These are phyloP conservation scores for Kandelia obovata DNA, from an alignment of 345 rosid species.

Conservation along the genomic window DNA sequence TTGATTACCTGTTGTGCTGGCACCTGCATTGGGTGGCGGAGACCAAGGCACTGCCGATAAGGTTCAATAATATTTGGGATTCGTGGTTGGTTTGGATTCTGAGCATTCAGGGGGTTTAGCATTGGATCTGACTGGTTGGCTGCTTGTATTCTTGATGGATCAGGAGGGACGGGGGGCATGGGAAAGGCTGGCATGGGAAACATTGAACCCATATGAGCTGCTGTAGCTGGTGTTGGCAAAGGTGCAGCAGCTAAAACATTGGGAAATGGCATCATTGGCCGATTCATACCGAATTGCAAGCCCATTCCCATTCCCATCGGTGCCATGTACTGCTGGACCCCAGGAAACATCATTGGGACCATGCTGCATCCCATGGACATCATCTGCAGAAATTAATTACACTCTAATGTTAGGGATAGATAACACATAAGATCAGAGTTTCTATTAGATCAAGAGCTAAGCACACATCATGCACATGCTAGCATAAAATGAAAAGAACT, in stretches of 20 bases:
- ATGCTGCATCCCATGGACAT: conserved; percentile 92
- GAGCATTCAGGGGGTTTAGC: conserved; percentile 36
- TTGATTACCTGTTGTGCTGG: conserved; percentile 51
- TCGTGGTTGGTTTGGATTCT: conserved; percentile 39
- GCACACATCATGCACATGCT: conserved; percentile 1
- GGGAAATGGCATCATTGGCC: conserved; percentile 74
- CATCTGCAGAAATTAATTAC: conserved; percentile 39
- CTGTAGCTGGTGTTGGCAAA: conserved; percentile 48
- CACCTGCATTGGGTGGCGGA: conserved; percentile 46
- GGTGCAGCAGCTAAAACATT: conserved; percentile 54
- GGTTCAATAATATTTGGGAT: conserved; percentile 52
- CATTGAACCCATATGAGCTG: conserved; percentile 53
- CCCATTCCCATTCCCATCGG: conserved; percentile 52
- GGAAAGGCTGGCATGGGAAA: conserved; percentile 59
- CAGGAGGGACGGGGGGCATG: conserved; percentile 48
- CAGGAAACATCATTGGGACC: conserved; percentile 86
- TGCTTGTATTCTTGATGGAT: conserved; percentile 49
- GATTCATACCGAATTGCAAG: conserved; percentile 41
- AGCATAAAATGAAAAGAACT: not conserved
- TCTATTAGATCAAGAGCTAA: not conserved
- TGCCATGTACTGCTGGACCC: conserved; percentile 62
- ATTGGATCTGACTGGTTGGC: conserved; percentile 42
- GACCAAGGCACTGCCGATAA: conserved; percentile 58
- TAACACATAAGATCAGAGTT: conserved; percentile 8
- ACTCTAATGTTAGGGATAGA: conserved; percentile 15